These are phyloP conservation scores for Candida anutae DNA, from an alignment of 1,139 yeast species.

Conservation along the genomic window DNA sequence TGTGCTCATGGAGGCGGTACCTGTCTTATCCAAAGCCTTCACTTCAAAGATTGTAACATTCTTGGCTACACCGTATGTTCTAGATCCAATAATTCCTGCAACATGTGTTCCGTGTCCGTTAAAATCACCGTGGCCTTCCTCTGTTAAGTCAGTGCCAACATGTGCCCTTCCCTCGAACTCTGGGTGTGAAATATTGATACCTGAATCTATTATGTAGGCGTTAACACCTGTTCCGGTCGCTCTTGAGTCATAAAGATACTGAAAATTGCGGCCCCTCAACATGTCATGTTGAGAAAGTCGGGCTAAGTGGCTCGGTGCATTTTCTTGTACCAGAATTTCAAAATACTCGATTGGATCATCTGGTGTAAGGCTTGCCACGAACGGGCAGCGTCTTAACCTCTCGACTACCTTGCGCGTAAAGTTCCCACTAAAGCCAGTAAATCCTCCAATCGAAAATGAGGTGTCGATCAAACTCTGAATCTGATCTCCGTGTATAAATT, in stretches of 20 bases:
- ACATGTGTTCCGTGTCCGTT: slow-evolving; percentile 87
- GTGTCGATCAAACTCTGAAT: slow-evolving; percentile 38
- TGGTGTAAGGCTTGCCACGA: slow-evolving; percentile 52
- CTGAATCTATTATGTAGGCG: slow-evolving; percentile 81
- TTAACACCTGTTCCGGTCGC: slow-evolving; percentile 47
- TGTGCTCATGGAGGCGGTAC: slow-evolving; percentile 61
- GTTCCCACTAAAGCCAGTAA: slow-evolving; percentile 57
- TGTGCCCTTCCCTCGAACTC: slow-evolving; percentile 61
- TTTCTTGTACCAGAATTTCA: slow-evolving; percentile 30
- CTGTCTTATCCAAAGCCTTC: slow-evolving; percentile 57
- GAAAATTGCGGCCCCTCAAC: slow-evolving; percentile 17
- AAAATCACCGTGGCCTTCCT: slow-evolving; percentile 52
- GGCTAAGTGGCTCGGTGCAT: slow-evolving; percentile 66
- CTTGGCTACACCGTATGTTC: slow-evolving; percentile 75
- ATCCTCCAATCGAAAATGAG: slow-evolving; percentile 50
- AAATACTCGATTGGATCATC: slow-evolving; percentile 48
- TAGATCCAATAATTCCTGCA: slow-evolving; percentile 81
- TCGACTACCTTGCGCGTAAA: slow-evolving; percentile 42
- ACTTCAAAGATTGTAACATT: slow-evolving; percentile 55
- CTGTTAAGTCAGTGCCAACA: slow-evolving; percentile 53
- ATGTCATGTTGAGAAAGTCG: slow-evolving; percentile 47
- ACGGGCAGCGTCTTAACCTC: slow-evolving; percentile 38
- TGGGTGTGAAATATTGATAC: slow-evolving; percentile 49
- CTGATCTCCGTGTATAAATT: too few species aligned
- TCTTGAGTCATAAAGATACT: slow-evolving; percentile 37